Evolutionary conservation across 306 rosid species (phyloP), one percentile per base, ranked within the genome.

Genomic region (apple (Malus domestica)): DNA sequence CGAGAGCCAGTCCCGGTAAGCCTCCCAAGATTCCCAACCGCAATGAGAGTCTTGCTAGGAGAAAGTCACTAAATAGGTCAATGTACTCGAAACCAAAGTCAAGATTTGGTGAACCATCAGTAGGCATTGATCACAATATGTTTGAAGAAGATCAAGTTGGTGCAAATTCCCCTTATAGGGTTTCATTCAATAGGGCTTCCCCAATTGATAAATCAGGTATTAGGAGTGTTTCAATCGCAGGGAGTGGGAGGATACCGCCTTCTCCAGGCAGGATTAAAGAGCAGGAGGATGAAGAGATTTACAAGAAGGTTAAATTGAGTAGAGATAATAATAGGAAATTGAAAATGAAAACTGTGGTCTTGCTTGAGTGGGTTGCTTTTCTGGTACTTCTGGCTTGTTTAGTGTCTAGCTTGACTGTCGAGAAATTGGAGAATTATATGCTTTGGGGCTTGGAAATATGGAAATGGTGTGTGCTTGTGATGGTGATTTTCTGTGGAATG

Each of bases 381-480:
- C 64, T 76, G 46, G 74, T 83, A 91, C 81, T 95, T 72, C 40
- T 74, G 27, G 81, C 86, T 71, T 76, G 80, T 76, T 69, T 90
- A 73, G 73, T 89, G 33, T 89, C 89, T 76, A 88, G 92, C 76
- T 81, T 90, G 51, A 86, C 88, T 2, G 79, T 88, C 51, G 69
- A 76, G 22, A 79, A 71, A 40, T 66, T 89, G 65, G 61, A 57
- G 79, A 72, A 49, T 13, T 8, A 6, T 0, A 62, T 5, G 67
- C 68, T 87, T 74, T 89, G 97, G 97, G 89, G 87, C 11, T 72
- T 90, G 78, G 87, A 73, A 80, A 29, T 90, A 60, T 95, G 98
- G 98, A 92, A 89, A 81, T 95, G 97, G 98, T 85, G 88, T 80
- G 88, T 89, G 68, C 89, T 92, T 79, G 78, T 89, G 70, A 76